Base-by-base conservation (phyloP, 31 red algal species). In the Asparagopsis taxiformis region DNA sequence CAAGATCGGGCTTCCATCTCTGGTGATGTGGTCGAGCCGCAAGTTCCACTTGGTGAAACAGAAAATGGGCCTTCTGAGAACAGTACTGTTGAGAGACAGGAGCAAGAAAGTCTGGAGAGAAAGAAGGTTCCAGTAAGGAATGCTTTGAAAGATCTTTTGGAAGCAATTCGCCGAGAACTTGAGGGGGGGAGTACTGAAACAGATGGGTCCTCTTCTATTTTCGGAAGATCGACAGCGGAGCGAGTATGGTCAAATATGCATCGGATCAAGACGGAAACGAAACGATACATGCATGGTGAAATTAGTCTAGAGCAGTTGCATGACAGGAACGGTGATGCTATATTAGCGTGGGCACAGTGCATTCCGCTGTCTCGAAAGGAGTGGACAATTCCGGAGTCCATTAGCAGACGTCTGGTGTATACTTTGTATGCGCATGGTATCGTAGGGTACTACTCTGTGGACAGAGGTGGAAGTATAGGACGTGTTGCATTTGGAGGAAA, bases 351-450 rank as follows among this genome's bases (percentile, higher is more conserved):
- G 84, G 58, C 79, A 11, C 84, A 79, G n/a, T 77, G 73, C 54
- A 79, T 72, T 25, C 85, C 85, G 6, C 58, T 71, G 11, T 79
- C 85, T n/a, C 41, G 68, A 34, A 69, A 72, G 21, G 75, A 79
- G 60, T 89, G 85, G 85, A 79, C 57, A 41, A 68, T 89, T 20
- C 85, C 85, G 17, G 85, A 89, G 50, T 79, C 85, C 26, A 74
- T 80, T 56, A 59, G 85, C 16, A 73, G 68, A 58, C 68, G 75
- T 21, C 65, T 89, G 15, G 75, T 89, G 0, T 89, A 89, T 56
- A 73, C 74, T 35, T 59, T 89, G 51, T 80, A 89, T 49, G 85
- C 75, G 11, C 75, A 80, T 73, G 85, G 85, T 35, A 56, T 89
- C 24, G 49, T 89, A 2, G 85, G 85, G 9, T 89, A 89, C 62